Percentiles rank a stretch among this genome's conserved stretches.
phyloP scores from a whole-genome alignment of 495 filamentous ascomycete genomes.

The Podospora sp. region DNA sequence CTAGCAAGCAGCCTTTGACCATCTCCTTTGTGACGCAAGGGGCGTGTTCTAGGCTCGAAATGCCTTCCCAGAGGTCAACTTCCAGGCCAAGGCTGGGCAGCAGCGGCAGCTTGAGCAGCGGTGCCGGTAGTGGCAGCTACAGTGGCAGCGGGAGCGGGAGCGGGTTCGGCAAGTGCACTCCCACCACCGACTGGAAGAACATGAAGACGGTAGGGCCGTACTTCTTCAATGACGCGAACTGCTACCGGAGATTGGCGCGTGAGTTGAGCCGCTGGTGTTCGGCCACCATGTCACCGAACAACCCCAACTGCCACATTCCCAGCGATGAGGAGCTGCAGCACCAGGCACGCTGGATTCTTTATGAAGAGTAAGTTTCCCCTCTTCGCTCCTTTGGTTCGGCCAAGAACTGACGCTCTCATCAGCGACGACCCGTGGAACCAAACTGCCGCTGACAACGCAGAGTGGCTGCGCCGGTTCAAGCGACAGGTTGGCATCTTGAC shows the following conservation, averaged over 20 bases:
- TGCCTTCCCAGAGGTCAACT: neutral
- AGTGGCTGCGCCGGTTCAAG: conserved; percentile 73
- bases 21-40: conserved; percentile 14
- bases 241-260: conserved; percentile 51
- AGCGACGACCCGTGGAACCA: conserved; percentile 74
- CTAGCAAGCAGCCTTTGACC: conserved; percentile 23
- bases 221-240: conserved; percentile 56
- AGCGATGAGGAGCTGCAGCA: conserved; percentile 57
- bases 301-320: conserved; percentile 55
- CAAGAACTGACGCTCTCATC: conserved; percentile 20
- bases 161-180: neutral
- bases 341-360: conserved; percentile 59
- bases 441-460: conserved; percentile 71
- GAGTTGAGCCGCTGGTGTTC: conserved; percentile 53
- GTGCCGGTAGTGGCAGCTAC: neutral
- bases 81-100: neutral
- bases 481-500: conserved; percentile 61
- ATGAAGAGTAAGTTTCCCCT: conserved; percentile 49
- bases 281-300: conserved; percentile 53
- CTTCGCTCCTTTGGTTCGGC: neutral
- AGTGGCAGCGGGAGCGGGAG: neutral
- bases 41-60: neutral
- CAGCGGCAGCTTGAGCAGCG: neutral
- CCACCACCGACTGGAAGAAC: neutral
- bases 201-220: conserved; percentile 16